Evolutionary conservation across 192 early-diverging fungal species (phyloP).

Genomic region (Fimicolochytrium jonesii): DNA sequence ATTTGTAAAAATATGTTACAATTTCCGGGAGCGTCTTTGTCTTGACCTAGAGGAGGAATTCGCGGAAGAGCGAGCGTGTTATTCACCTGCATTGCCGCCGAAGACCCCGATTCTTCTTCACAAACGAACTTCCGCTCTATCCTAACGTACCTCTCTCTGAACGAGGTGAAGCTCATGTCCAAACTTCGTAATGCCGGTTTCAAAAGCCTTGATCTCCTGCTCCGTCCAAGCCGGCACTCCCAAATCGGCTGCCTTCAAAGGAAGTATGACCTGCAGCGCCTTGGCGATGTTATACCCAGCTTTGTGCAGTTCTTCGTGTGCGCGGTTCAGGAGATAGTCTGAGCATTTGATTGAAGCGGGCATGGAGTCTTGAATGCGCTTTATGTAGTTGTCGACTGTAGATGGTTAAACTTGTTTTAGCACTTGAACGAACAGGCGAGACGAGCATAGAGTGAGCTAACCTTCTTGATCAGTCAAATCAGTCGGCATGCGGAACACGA

Average conservation of each 20-base stretch:
- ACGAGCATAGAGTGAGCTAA: too few species aligned
- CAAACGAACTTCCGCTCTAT: background rate
- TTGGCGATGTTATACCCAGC: constrained; percentile 9
- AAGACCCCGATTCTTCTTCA: background rate
- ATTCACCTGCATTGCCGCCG: background rate
- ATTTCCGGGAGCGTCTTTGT: constrained; percentile 25
- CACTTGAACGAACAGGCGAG: background rate
- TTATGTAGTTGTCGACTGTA: constrained; percentile 19
- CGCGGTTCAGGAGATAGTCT: constrained; percentile 11
- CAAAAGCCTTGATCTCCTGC: constrained; percentile 30
- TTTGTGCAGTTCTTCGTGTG: constrained; percentile 18
- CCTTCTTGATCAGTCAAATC: background rate
- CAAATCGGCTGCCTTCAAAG: constrained; percentile 5
- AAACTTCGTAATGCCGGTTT: constrained; percentile 20
- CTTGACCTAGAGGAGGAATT: too few species aligned
- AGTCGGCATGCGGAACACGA: background rate
- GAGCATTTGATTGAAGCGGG: constrained; percentile 10
- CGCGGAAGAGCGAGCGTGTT: too few species aligned
- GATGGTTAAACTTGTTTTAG: background rate
- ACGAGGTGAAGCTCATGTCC: constrained; percentile 26
- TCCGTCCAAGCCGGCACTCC: constrained; percentile 22
- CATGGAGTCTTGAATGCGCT: constrained; percentile 1
- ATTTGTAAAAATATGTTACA: constrained; percentile 30
- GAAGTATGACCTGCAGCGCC: constrained; percentile 13
- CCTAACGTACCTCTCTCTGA: constrained; percentile 15